These are phyloP conservation scores for Microbotryum intermedium DNA, from an alignment of 1,284 basidiomycete species.

Conservation along the genomic window DNA sequence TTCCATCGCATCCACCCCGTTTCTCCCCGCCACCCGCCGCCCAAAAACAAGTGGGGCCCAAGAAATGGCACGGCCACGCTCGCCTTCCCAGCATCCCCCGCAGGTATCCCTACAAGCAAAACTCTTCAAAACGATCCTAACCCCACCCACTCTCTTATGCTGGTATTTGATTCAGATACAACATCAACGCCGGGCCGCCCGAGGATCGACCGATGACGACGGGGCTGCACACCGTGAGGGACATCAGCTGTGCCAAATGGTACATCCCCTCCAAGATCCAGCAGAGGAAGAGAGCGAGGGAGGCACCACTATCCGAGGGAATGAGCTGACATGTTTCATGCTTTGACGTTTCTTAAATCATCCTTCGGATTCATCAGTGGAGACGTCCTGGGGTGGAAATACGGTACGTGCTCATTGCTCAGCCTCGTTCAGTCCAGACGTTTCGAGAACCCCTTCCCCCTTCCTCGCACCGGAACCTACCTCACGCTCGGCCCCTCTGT, in stretches of 20 bases:
- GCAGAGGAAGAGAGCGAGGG: too few species aligned
- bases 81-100: not conserved
- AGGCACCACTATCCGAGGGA: too few species aligned
- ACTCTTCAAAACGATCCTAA: too few species aligned
- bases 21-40: too few species aligned
- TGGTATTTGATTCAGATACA: slow-evolving; percentile 54
- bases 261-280: too few species aligned
- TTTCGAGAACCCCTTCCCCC: slow-evolving; percentile 10
- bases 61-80: not conserved
- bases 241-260: slow-evolving; percentile 82
- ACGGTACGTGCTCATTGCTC: slow-evolving; percentile 48
- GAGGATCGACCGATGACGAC: slow-evolving; percentile 94
- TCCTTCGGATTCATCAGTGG: slow-evolving; percentile 39
- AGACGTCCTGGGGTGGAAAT: slow-evolving; percentile 89
- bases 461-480: not conserved
- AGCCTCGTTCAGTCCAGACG: not conserved
- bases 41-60: too few species aligned
- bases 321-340: not conserved
- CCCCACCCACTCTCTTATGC: not conserved
- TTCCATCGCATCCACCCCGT: too few species aligned
- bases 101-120: too few species aligned
- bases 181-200: slow-evolving; percentile 75
- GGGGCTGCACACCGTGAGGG: slow-evolving; percentile 88
- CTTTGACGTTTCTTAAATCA: too few species aligned
- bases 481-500: not conserved